These are phyloP conservation scores for Chlorella sp. DNA, from an alignment of 139 green algal genomes.

Conservation along the genomic window DNA sequence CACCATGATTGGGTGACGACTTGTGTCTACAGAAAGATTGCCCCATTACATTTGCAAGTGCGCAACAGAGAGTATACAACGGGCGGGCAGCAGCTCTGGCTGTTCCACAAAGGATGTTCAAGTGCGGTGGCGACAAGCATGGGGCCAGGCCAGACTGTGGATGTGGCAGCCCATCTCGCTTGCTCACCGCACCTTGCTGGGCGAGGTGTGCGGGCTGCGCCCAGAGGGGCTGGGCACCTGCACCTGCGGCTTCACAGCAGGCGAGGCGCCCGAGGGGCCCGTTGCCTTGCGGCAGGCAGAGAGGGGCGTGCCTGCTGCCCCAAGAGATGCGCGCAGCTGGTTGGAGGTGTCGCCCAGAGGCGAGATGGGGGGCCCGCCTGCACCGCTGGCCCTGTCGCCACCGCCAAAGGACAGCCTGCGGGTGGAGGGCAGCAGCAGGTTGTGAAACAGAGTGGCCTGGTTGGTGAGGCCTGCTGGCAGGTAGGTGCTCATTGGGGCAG, in stretches of 20 bases:
- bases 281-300: not conserved
- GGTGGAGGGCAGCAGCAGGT: not conserved
- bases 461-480: too few species aligned
- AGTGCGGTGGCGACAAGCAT: too few species aligned
- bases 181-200: conserved; percentile 7
- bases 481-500: too few species aligned
- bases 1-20: too few species aligned
- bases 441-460: not conserved
- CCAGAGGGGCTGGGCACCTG: conserved; percentile 27
- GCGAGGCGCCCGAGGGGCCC: not conserved
- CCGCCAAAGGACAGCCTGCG: conserved; percentile 34
- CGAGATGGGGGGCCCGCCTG: not conserved
- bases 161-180: not conserved
- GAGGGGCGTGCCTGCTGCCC: not conserved
- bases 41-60: too few species aligned
- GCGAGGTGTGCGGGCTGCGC: conserved; percentile 1
- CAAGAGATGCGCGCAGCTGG: not conserved
- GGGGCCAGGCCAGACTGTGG: too few species aligned
- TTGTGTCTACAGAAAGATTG: too few species aligned
- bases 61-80: not conserved
- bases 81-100: not conserved
- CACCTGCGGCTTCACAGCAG: conserved; percentile 9
- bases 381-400: not conserved
- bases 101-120: not conserved
- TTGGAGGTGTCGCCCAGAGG: conserved; percentile 23